Evolutionary conservation across 495 filamentous ascomycete genomes (phyloP).

Genomic region (Penicillium pulvis): DNA sequence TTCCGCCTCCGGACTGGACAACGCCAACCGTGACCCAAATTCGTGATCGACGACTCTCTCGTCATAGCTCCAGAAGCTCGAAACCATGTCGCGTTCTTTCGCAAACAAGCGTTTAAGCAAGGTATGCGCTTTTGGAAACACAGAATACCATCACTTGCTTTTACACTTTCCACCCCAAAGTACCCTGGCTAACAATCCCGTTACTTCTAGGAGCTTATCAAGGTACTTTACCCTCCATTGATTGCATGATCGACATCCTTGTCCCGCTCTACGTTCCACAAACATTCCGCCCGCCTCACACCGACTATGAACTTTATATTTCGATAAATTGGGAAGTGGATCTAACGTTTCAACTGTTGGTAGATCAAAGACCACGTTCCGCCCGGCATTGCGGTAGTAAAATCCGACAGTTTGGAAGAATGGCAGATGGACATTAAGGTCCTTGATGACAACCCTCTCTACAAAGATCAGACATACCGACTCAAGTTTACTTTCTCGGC

Average conservation of each 20-base stretch:
- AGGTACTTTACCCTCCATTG: background rate
- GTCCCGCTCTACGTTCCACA: background rate
- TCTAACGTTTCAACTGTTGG: background rate
- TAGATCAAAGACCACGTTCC: constrained; percentile 55
- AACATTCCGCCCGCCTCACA: background rate
- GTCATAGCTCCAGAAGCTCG: background rate
- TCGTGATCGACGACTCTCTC: background rate
- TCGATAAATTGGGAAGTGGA: background rate
- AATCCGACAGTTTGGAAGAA: constrained; percentile 78
- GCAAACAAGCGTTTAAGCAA: constrained; percentile 52
- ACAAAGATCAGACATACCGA: constrained; percentile 76
- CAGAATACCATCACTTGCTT: background rate
- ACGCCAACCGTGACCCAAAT: background rate
- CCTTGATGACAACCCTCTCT: constrained; percentile 89
- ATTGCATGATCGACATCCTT: background rate
- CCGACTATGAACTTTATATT: background rate
- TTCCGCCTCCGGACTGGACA: too few relatives aligned
- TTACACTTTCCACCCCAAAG: constrained; percentile 26
- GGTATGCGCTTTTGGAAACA: constrained; percentile 25
- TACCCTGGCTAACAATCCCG: background rate
- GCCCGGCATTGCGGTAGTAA: constrained; percentile 76
- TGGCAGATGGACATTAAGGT: constrained; percentile 95
- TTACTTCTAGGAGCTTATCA: constrained; percentile 3
- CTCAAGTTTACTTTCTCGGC: constrained; percentile 82
- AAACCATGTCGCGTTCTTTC: constrained; percentile 36